phyloP scores from a whole-genome alignment of 257 asterid genomes.

The Nicotiana obtusifolia region DNA sequence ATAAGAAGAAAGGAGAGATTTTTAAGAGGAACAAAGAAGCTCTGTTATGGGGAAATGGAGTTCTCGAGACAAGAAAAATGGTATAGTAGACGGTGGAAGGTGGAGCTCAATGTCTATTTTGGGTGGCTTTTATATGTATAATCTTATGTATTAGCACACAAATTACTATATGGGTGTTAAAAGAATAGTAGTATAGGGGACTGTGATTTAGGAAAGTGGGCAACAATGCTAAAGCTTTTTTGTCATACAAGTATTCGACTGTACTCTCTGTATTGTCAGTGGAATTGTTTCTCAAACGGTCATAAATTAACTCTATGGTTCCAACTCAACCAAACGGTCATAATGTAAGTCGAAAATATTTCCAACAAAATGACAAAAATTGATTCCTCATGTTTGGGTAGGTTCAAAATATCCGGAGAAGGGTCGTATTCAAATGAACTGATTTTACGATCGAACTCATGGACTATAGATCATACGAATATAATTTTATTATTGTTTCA shows the following conservation, averaged over 20 bases:
- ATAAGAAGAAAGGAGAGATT: constrained; percentile 1
- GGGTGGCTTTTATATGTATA: constrained; percentile 14
- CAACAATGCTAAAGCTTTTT: constrained; percentile 10
- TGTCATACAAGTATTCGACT: constrained; percentile 15
- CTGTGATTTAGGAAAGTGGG: constrained; percentile 25
- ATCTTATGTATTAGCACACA: not conserved
- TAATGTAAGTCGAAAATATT: no score
- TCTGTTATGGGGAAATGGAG: not conserved
- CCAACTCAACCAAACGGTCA: constrained; percentile 14
- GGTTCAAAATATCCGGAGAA: no score
- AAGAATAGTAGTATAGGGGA: not conserved
- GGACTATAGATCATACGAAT: fast-evolving
- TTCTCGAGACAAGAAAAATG: constrained; percentile 3
- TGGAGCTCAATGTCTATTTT: constrained; percentile 12
- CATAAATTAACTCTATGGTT: constrained; percentile 20
- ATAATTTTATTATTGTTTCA: no score
- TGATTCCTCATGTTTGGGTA: no score
- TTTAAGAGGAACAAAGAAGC: constrained; percentile 13
- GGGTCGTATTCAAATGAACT: no score
- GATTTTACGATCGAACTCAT: no score
- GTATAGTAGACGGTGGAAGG: constrained; percentile 4
- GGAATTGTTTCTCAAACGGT: constrained; percentile 22
- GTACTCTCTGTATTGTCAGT: constrained; percentile 11
- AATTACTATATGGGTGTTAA: not conserved
- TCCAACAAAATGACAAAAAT: no score